A percentile compares a stretch with the other conserved stretches of the same genome.
These are phyloP conservation scores for Cercospora berteroae DNA, from an alignment of 2,329 filamentous ascomycete species.

Conservation along the genomic window DNA sequence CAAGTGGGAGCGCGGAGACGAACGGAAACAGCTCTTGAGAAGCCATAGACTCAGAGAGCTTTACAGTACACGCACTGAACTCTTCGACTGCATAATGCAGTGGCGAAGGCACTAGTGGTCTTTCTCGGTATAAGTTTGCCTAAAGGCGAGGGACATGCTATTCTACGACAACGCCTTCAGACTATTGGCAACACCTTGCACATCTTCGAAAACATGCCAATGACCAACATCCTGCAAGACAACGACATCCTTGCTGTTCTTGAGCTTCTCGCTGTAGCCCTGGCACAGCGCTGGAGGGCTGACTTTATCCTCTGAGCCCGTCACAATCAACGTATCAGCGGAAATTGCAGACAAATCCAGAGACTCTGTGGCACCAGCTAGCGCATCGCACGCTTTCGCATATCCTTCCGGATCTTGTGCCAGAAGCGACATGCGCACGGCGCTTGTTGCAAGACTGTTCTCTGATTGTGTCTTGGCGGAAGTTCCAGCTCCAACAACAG, in stretches of 20 bases:
- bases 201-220: conserved; percentile 54
- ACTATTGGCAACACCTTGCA: conserved; percentile 37
- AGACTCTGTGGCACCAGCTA: conserved; percentile 42
- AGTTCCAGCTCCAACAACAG: conserved; percentile 40
- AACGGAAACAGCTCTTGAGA: not conserved
- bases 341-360: conserved; percentile 39
- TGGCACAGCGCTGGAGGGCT: conserved; percentile 40
- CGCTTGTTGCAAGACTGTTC: conserved; percentile 45
- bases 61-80: not conserved
- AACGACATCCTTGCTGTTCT: conserved; percentile 28
- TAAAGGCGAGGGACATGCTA: not conserved
- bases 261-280: conserved; percentile 36
- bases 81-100: not conserved
- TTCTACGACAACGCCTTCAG: conserved; percentile 20
- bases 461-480: conserved; percentile 40
- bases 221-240: conserved; percentile 48
- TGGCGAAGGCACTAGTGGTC: too few species aligned
- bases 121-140: not conserved
- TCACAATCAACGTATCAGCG: conserved; percentile 41
- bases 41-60: not conserved
- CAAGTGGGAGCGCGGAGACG: not conserved
- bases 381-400: conserved; percentile 54
- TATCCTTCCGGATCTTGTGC: conserved; percentile 55
- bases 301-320: conserved; percentile 49
- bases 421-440: conserved; percentile 47